Evolutionary conservation across 2,329 filamentous ascomycete genomes (phyloP), one percentile per base, ranked within the genome.

Genomic region (Ophiosphaerella herpotricha): DNA sequence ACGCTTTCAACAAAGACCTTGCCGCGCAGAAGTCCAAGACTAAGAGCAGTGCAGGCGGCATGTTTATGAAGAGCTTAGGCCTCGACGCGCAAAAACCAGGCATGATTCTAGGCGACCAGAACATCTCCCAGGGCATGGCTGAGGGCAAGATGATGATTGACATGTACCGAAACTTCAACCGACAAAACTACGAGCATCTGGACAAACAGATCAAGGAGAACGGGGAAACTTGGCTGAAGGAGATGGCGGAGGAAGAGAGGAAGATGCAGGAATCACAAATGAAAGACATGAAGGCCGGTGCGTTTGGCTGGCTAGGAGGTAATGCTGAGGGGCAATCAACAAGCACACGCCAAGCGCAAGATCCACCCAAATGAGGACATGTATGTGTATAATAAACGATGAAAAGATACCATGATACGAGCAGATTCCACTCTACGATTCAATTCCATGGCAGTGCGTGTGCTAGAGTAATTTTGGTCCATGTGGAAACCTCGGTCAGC

Each of bases 91-190:
- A 85, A 1, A 82, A 85, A 64, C 42, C 66, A 61, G 59, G 90
- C 42, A 74, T 81, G 66, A 88, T 76, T 4, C 64, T 78, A 11
- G 69, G 68, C 11, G 72, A 75, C 49, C 73, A 84, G 56, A 85
- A 82, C 61, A 82, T 89, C 1, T 81, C 82, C 2, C 90, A 96
- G 70, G 91, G 89, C 11, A 84, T 94, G 54, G 86, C 89, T 2
- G 87, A 96, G 74, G 94, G 93, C 64, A 99, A 97, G 83, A 97
- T 97, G 90, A 80, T 97, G 60, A 91, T 92, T 75, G 94, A 99
- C 70, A 87, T 96, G 73, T 91, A 94, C 43, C 86, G 94, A 42
- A 94, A 99, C 77, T 84, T 91, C 42, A 94, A 94, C 31, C 89
- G 92, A 77, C 87, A 88, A 73, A 89, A 92, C 75, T 99, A 97